Conservation (phyloP, 805 yeast genomes). For the Saccharomycopsis malanga region DNA sequence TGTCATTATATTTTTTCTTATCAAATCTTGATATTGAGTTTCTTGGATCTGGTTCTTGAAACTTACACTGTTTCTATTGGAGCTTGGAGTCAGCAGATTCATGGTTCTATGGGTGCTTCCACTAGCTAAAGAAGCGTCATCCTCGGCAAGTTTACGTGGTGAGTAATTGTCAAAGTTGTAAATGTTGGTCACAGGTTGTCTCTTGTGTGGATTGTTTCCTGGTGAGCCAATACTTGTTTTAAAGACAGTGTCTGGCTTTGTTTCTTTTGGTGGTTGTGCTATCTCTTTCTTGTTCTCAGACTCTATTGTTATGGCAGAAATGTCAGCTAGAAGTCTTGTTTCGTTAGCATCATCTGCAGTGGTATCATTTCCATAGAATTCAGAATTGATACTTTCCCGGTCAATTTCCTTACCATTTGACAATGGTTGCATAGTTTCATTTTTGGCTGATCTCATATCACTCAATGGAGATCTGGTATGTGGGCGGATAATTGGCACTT, state of each 20-base stretch:
- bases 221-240: background rate
- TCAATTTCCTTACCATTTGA: background rate
- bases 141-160: background rate
- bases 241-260: background rate
- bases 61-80: slow-evolving; percentile 1
- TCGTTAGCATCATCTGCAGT: background rate
- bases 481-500: background rate
- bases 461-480: background rate
- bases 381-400: background rate
- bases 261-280: background rate
- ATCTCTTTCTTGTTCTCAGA: background rate
- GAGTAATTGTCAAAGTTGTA: background rate
- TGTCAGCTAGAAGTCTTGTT: background rate
- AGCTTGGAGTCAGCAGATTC: too few relatives aligned
- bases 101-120: too few relatives aligned
- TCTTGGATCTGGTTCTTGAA: slow-evolving; percentile 10
- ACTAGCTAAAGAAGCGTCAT: background rate
- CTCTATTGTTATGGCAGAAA: background rate
- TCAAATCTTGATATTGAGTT: slow-evolving; percentile 4
- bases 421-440: background rate
- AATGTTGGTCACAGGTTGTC: background rate
- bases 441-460: background rate
- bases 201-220: background rate
- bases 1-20: slow-evolving; percentile 2
- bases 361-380: too few relatives aligned